Evolutionary conservation across 2,329 filamentous ascomycete genomes (phyloP), one percentile per base, ranked within the genome.

Genomic region (Scolecobasidium constrictum): DNA sequence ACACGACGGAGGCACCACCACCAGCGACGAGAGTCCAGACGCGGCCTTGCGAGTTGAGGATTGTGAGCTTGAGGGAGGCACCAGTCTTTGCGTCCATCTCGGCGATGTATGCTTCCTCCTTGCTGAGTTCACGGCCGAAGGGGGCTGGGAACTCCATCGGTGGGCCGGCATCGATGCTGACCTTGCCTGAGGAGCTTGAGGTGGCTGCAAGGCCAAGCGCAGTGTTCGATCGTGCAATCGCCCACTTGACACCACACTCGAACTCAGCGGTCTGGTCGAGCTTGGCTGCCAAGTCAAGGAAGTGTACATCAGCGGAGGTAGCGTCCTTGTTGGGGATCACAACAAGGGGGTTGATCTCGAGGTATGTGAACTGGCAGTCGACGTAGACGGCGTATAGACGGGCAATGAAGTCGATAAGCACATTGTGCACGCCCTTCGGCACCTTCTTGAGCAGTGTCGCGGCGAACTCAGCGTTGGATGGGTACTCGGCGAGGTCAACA

Each of bases 321-420:
- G 77, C 83, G 56, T 88, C 81, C 53, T 77, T 82, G 66, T 96
- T 96, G 65, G 92, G 92, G 58, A 98, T 90, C 63, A 95, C 92
- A 49, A 98, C 92, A 51, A 98, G 74, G 55, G 92, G 92, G 80
- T 98, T 98, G 76, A 98, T 98, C 71, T 98, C 92, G 56, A 98
- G 86, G 74, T 98, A 98, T 60, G 92, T 96, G 78, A 98, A 98
- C 70, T 98, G 92, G 79, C 86, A 94, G 75, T 98, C 92, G 52
- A 96, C 92, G 61, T 96, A 98, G 71, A 98, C 92, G 56, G 90
- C 92, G 64, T 98, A 98, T 53, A 98, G 77, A 57, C 92, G 82
- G 59, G 86, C 86, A 72, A 98, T 98, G 77, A 98, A 98, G 77
- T 98, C 92, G 50, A 98, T 85, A 47, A 98, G 79, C 60, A 98